Evolutionary conservation across 2,329 filamentous ascomycete genomes (phyloP).

Genomic region (Mycocentrospora acerina): DNA sequence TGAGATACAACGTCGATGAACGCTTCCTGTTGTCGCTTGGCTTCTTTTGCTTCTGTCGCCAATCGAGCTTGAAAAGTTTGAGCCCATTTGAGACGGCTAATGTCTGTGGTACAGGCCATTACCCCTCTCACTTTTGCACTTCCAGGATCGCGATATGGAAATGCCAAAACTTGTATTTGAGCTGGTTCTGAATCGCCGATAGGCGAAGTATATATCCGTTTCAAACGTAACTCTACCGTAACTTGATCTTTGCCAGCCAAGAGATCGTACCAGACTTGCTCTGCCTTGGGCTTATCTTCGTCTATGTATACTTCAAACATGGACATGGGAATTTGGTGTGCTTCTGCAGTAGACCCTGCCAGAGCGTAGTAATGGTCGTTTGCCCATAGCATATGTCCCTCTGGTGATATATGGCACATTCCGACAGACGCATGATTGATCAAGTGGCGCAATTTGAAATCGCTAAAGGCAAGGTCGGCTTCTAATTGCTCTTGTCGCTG

Average conservation of each 20-base stretch:
- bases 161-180: constrained; percentile 36
- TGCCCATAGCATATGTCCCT: constrained; percentile 37
- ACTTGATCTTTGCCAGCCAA: constrained; percentile 27
- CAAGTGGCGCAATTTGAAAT: constrained; percentile 37
- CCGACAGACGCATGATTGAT: constrained; percentile 39
- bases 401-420: constrained; percentile 34
- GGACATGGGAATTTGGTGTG: constrained; percentile 14
- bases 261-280: constrained; percentile 28
- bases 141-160: constrained; percentile 34
- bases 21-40: constrained; percentile 42
- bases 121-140: constrained; percentile 33
- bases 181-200: constrained; percentile 33
- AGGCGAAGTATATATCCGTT: constrained; percentile 33
- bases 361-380: constrained; percentile 39
- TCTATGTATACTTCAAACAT: constrained; percentile 33
- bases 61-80: constrained; percentile 41
- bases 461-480: constrained; percentile 36
- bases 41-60: constrained; percentile 41
- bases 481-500: constrained; percentile 34
- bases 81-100: constrained; percentile 43
- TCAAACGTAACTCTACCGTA: constrained; percentile 30
- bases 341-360: constrained; percentile 18
- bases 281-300: constrained; percentile 25
- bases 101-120: constrained; percentile 44
- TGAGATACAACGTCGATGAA: constrained; percentile 46